A percentile compares a stretch with the other conserved stretches of the same genome.
Conservation (phyloP, 139 green algal species). For the Nannochloris sp. region DNA sequence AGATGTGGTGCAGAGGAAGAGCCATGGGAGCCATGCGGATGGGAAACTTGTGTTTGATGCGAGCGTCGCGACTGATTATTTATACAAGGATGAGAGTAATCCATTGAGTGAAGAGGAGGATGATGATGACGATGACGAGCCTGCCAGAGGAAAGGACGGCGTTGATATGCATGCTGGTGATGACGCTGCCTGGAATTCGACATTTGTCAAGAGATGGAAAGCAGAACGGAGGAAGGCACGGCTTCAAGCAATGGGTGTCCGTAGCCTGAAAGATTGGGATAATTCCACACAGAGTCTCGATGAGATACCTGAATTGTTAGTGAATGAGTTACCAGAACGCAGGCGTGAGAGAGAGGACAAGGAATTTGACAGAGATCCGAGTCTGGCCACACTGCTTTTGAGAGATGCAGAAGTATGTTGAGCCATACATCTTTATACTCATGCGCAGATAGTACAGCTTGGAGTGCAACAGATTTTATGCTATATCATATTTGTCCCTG, state of each 20-base stretch:
- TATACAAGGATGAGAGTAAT: not conserved
- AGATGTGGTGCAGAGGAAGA: not conserved
- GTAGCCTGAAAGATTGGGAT: conserved; percentile 14
- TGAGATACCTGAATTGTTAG: conserved; percentile 21
- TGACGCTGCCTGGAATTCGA: conserved; percentile 1
- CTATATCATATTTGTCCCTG: no score
- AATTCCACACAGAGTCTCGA: conserved; percentile 5
- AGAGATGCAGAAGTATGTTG: not conserved
- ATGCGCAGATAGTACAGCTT: no score
- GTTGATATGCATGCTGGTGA: not conserved
- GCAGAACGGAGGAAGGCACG: conserved; percentile 19
- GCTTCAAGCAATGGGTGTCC: conserved; percentile 21
- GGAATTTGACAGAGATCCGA: not conserved
- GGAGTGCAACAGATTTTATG: no score
- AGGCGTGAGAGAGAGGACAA: not conserved
- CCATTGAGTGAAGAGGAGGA: not conserved
- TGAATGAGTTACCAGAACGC: conserved; percentile 13
- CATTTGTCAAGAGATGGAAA: conserved; percentile 20
- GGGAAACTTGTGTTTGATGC: not conserved
- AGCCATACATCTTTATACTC: no score
- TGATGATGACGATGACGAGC: not conserved
- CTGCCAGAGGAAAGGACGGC: not conserved
- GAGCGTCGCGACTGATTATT: not conserved
- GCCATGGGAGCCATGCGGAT: not conserved
- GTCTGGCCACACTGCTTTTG: not conserved